Percentiles rank a stretch among this genome's conserved stretches.
Conservation (phyloP, 108 stramenopile genomes). For the Thalassiosira profunda region DNA sequence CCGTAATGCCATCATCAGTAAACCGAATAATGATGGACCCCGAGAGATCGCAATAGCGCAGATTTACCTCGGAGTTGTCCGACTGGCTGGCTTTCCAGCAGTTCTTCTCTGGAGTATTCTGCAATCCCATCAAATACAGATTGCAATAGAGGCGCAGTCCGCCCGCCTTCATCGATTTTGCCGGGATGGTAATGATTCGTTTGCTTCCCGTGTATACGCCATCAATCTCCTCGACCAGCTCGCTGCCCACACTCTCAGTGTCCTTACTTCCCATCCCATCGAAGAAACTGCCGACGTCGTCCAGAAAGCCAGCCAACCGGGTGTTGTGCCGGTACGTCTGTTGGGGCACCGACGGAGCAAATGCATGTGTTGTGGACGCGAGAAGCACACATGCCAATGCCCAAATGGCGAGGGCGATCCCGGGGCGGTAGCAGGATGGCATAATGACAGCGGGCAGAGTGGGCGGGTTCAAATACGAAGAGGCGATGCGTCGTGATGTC, state of each 20-base stretch:
- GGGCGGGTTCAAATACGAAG: too few relatives aligned
- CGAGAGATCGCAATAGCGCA: slow-evolving; percentile 69
- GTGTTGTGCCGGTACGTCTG: background rate
- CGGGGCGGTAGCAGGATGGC: too few relatives aligned
- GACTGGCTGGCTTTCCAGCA: slow-evolving; percentile 77
- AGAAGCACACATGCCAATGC: too few relatives aligned
- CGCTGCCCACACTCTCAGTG: slow-evolving; percentile 12
- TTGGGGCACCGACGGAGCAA: slow-evolving; percentile 1
- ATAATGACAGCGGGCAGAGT: too few relatives aligned
- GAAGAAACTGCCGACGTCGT: slow-evolving; percentile 47
- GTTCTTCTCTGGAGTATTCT: slow-evolving; percentile 74
- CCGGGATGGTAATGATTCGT: slow-evolving; percentile 55
- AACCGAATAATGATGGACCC: slow-evolving; percentile 71
- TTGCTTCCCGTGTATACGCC: slow-evolving; percentile 45
- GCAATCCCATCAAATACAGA: slow-evolving; percentile 81
- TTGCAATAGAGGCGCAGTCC: slow-evolving; percentile 73
- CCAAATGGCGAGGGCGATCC: too few relatives aligned
- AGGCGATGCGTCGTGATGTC: too few relatives aligned
- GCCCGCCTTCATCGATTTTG: slow-evolving; percentile 78
- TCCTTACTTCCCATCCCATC: slow-evolving; percentile 23
- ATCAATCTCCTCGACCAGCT: slow-evolving; percentile 23
- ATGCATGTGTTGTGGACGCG: too few relatives aligned
- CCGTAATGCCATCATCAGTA: slow-evolving; percentile 51
- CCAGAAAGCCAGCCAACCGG: too few relatives aligned
- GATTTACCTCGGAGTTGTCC: slow-evolving; percentile 63